Percentiles rank a stretch among this genome's conserved stretches.
These are phyloP conservation scores for Dictyostelium firmibasis DNA, from an alignment of 78 protist genomes.

Conservation along the genomic window DNA sequence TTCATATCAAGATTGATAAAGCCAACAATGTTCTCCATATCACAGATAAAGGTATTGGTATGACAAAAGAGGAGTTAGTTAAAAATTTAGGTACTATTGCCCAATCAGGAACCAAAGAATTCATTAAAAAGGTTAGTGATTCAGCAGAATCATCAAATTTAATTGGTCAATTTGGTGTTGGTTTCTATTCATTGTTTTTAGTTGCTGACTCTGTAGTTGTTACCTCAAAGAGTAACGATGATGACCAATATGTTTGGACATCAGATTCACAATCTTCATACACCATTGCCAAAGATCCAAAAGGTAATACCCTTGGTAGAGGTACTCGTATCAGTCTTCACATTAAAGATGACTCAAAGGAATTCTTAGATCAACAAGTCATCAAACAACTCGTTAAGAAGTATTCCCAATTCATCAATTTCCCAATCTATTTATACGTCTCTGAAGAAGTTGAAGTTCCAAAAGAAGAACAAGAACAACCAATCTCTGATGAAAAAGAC, in stretches of 20 bases:
- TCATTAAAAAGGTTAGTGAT: slow-evolving; percentile 39
- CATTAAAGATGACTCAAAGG: slow-evolving; percentile 91
- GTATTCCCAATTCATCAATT: slow-evolving; percentile 96
- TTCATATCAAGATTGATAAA: slow-evolving; percentile 92
- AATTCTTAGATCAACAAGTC: slow-evolving; percentile 90
- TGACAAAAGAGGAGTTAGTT: slow-evolving; percentile 97
- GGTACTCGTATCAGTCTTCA: slow-evolving; percentile 95
- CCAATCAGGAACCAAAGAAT: slow-evolving; percentile 95
- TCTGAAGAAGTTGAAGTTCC: slow-evolving; percentile 78
- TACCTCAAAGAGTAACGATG: slow-evolving; percentile 94
- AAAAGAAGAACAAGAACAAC: slow-evolving; percentile 81
- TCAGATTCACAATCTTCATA: slow-evolving; percentile 89
- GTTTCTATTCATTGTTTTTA: slow-evolving; percentile 99
- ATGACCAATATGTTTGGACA: slow-evolving; percentile 96
- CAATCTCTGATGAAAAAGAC: slow-evolving; percentile 54
- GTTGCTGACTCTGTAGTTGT: slow-evolving; percentile 98
- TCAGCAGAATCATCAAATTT: slow-evolving; percentile 70
- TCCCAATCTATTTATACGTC: slow-evolving; percentile 96
- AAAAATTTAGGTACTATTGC: slow-evolving; percentile 98
- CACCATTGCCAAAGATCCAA: slow-evolving; percentile 90
- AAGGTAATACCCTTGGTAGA: slow-evolving; percentile 95
- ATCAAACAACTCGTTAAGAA: slow-evolving; percentile 84
- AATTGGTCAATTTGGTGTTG: slow-evolving; percentile 99
- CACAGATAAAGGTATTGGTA: slow-evolving; percentile 99
- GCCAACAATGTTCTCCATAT: slow-evolving; percentile 92